These are phyloP conservation scores for Monilinia polystroma DNA, from an alignment of 2,329 filamentous ascomycete genomes.

Conservation along the genomic window DNA sequence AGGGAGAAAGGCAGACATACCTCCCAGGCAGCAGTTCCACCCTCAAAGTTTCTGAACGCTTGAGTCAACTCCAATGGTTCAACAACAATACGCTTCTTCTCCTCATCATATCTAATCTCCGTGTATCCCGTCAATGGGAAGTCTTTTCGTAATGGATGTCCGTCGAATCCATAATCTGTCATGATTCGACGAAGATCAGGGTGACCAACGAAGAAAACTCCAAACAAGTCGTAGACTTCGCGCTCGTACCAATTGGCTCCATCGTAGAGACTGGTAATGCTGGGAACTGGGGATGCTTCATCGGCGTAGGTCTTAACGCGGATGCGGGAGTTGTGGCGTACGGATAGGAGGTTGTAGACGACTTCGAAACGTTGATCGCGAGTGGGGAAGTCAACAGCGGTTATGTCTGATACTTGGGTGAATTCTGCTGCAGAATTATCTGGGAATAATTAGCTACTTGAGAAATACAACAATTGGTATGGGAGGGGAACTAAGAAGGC, in stretches of 20 bases:
- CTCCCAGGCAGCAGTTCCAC: constrained; percentile 73
- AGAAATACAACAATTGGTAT: not conserved
- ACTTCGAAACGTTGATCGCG: constrained; percentile 95
- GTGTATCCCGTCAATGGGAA: constrained; percentile 98
- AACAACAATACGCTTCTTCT: constrained; percentile 99
- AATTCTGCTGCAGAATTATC: constrained; percentile 97
- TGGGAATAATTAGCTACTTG: constrained; percentile 39
- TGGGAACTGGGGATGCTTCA: constrained; percentile 90
- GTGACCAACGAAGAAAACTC: constrained; percentile 94
- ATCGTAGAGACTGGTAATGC: constrained; percentile 81
- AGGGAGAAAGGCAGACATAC: constrained; percentile 49
- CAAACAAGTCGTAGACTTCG: constrained; percentile 96
- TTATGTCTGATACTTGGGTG: constrained; percentile 90
- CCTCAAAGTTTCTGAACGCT: constrained; percentile 98
- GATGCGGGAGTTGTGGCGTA: constrained; percentile 95
- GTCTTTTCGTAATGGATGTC: constrained; percentile 94
- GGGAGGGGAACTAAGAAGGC: not conserved
- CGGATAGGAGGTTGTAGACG: constrained; percentile 94
- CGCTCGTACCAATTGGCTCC: constrained; percentile 99
- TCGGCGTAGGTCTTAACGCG: constrained; percentile 98
- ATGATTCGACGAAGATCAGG: constrained; percentile 96
- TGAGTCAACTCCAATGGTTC: constrained; percentile 97
- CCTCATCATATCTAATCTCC: constrained; percentile 95
- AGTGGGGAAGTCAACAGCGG: constrained; percentile 92
- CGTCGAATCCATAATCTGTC: constrained; percentile 99